A percentile compares a stretch with the other conserved stretches of the same genome.
phyloP scores from a whole-genome alignment of 257 asterid species.

The Haberlea rhodopensis region DNA sequence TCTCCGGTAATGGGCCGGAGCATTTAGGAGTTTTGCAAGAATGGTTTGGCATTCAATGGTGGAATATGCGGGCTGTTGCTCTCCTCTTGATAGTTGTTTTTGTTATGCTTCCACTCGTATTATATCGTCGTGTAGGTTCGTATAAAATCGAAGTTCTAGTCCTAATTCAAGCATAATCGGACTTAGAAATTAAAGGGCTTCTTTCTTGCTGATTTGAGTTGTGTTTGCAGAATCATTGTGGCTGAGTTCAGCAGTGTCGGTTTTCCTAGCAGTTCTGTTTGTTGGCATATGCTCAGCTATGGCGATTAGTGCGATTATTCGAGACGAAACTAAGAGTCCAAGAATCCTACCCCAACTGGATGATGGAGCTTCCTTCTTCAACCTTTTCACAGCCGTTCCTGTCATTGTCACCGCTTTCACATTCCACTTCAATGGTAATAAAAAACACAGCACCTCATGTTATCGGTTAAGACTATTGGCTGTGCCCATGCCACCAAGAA shows the following conservation, averaged over 20 bases:
- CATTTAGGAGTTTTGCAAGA: conserved; percentile 89
- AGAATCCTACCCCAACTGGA: conserved; percentile 59
- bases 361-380: conserved; percentile 63
- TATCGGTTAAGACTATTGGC: no score
- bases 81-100: conserved; percentile 57
- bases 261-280: conserved; percentile 71
- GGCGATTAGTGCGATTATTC: conserved; percentile 65
- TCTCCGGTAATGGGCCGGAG: conserved; percentile 72
- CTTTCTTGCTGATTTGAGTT: neutral
- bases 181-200: neutral
- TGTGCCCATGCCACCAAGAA: no score
- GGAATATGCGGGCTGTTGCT: conserved; percentile 76
- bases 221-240: conserved; percentile 71
- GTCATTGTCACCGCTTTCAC: conserved; percentile 92
- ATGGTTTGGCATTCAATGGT: conserved; percentile 95
- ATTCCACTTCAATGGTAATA: conserved; percentile 89
- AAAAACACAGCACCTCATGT: no score
- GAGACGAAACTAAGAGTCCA: conserved; percentile 60
- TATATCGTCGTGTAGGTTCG: conserved; percentile 85
- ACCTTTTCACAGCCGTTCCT: conserved; percentile 88
- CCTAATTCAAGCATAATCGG: neutral
- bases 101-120: conserved; percentile 71
- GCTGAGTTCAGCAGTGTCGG: conserved; percentile 76
- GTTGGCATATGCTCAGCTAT: conserved; percentile 82
- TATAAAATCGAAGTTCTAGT: neutral